A percentile compares a stretch with the other conserved stretches of the same genome.
phyloP scores from a whole-genome alignment of 2,329 filamentous ascomycete species.

The Colletotrichum acutatum region DNA sequence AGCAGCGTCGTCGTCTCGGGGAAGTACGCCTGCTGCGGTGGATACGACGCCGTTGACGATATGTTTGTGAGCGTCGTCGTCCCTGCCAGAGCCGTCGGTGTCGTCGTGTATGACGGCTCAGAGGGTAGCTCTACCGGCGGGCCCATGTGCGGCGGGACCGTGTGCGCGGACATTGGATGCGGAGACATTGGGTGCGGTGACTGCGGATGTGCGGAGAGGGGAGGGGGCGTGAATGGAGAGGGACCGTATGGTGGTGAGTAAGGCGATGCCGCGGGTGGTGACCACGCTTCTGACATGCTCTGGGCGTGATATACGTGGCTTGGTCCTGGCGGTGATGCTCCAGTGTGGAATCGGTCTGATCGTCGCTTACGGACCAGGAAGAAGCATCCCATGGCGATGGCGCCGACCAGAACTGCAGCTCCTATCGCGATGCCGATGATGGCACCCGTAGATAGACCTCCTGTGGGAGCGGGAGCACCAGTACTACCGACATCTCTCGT shows the following conservation, averaged over 20 bases:
- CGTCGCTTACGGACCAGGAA: conserved; percentile 47
- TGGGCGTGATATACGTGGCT: conserved; percentile 23
- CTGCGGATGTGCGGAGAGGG: conserved; percentile 27
- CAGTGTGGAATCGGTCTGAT: conserved; percentile 9
- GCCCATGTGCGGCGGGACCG: conserved; percentile 34
- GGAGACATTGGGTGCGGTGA: conserved; percentile 33
- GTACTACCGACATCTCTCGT: conserved; percentile 54
- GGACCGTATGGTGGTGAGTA: conserved; percentile 24
- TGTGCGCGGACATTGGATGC: conserved; percentile 29
- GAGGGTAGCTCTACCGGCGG: conserved; percentile 44
- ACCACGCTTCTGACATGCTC: conserved; percentile 35
- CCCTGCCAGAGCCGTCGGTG: not conserved
- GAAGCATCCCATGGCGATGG: conserved; percentile 37
- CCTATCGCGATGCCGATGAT: conserved; percentile 57
- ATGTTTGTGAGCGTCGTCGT: not conserved
- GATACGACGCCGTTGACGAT: conserved; percentile 16
- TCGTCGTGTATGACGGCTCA: conserved; percentile 4
- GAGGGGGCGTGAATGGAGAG: conserved; percentile 4
- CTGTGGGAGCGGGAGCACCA: conserved; percentile 1
- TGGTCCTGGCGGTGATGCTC: not conserved
- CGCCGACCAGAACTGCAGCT: conserved; percentile 42
- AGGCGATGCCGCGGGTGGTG: conserved; percentile 21
- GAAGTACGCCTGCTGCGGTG: conserved; percentile 32
- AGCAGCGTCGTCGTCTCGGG: conserved; percentile 21
- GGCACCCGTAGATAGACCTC: conserved; percentile 48